phyloP scores from a whole-genome alignment of 257 asterid genomes.

The Jasminum sambac region DNA sequence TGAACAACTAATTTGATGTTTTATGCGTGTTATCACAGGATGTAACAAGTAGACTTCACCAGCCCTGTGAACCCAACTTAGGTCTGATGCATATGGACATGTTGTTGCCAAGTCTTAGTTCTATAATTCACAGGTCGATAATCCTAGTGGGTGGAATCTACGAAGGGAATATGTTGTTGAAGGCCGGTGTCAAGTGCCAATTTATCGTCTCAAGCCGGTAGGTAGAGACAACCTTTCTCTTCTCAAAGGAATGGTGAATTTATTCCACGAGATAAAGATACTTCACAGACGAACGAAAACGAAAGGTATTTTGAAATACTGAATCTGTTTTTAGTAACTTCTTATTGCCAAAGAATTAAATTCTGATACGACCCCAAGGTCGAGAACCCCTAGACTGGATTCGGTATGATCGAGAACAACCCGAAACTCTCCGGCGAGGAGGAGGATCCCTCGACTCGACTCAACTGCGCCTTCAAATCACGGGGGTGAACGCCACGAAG shows the following conservation, averaged over 20 bases:
- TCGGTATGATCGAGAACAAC: no score
- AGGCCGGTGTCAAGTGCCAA: slow-evolving; percentile 50
- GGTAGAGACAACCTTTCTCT: slow-evolving; percentile 34
- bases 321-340: slow-evolving; percentile 3
- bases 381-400: no score
- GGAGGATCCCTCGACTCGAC: no score
- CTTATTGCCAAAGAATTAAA: slow-evolving; percentile 9
- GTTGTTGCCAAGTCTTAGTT: slow-evolving; percentile 31
- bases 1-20: slow-evolving; percentile 24
- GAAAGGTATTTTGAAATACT: slow-evolving; percentile 55
- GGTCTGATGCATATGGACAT: slow-evolving; percentile 44
- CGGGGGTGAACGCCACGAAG: no score
- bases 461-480: no score
- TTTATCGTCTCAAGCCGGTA: slow-evolving; percentile 31
- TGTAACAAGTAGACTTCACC: slow-evolving; percentile 43
- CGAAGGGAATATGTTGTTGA: slow-evolving; percentile 62
- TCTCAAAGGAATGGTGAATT: slow-evolving; percentile 40
- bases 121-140: slow-evolving; percentile 38
- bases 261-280: slow-evolving; percentile 30
- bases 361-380: no score
- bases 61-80: slow-evolving; percentile 40
- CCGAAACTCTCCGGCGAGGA: no score
- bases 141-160: slow-evolving; percentile 45
- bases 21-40: slow-evolving; percentile 36
- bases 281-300: slow-evolving; percentile 42